Base-by-base conservation (phyloP, 306 rosid genomes). In the Medicago lupulina region DNA sequence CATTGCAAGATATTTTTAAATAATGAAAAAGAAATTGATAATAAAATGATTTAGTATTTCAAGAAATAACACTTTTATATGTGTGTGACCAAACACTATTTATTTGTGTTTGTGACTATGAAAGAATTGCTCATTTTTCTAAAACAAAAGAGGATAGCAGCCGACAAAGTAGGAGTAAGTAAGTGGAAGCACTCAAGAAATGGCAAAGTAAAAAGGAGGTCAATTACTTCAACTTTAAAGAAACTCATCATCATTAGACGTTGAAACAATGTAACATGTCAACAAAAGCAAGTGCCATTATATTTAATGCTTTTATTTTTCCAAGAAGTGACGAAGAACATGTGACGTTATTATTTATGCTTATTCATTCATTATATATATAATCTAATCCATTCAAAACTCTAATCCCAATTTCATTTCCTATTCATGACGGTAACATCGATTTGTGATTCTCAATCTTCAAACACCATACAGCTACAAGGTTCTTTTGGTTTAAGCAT, bases 391-490 rank as follows among this genome's bases (percentile, higher is more conserved):
- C 25, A 53, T 51, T 21, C 10, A 53, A 28, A 28, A 0, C 17
- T 49, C 63, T 8, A 51, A 0, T 34, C 10, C 62, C 62, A 19
- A 55, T 19, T 54, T 25, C 25, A 1, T 0, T 54, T 25, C n/a
- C 36, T 13, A 25, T 11, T 59, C 39, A 25, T 23, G n/a, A 17
- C 11, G 19, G 28, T 3, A 58, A 21, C 40, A 28, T 15, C 11
- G 0, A 14, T 60, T 2, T 31, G 8, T 60, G 19, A 60, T 60
- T 60, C 14, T 13, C 41, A 14, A 3, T 60, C 66, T 70, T n/a
- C 62, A 34, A 69, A 77, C 43, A 34, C 46, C 43, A 69, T 69
- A 76, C 76, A 77, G 18, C 18, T 59, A 0, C 76, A 78, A 70
- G 81, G 81, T 67, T 15, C 51, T 50, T 60, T 60, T 60, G 66